Evolutionary conservation across 352 stramenopile genomes (phyloP).

Genomic region (Pythium folliculosum): DNA sequence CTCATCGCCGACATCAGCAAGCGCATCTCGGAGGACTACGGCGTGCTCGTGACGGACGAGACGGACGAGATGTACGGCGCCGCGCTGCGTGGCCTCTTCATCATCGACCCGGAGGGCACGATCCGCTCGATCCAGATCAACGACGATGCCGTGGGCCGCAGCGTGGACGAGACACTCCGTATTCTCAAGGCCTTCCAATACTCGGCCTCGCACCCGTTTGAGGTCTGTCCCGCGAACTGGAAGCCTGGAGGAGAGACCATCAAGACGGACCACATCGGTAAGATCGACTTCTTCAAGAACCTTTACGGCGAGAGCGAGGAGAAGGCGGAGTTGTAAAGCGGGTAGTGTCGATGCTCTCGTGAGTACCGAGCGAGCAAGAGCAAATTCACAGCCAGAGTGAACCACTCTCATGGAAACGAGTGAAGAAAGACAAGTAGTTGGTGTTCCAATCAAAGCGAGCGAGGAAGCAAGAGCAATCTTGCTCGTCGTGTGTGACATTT

Average conservation of each 20-base stretch:
- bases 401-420: background rate
- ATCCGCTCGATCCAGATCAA: slow-evolving; percentile 88
- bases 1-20: slow-evolving; percentile 84
- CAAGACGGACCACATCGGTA: slow-evolving; percentile 81
- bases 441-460: too few species aligned
- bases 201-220: slow-evolving; percentile 62
- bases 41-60: slow-evolving; percentile 82
- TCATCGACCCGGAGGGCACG: slow-evolving; percentile 83
- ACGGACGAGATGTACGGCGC: slow-evolving; percentile 79
- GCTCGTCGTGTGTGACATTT: too few species aligned
- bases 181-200: slow-evolving; percentile 89
- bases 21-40: slow-evolving; percentile 83
- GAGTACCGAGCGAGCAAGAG: background rate
- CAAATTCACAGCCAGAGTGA: background rate
- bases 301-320: slow-evolving; percentile 61
- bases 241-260: slow-evolving; percentile 82
- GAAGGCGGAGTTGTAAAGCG: slow-evolving; percentile 49
- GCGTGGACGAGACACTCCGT: slow-evolving; percentile 79
- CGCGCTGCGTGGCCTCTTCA: slow-evolving; percentile 77
- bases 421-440: background rate
- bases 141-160: slow-evolving; percentile 80
- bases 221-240: slow-evolving; percentile 89
- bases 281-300: slow-evolving; percentile 86
- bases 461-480: too few species aligned
- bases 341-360: background rate